Evolutionary conservation across 441 rosid species (phyloP), one percentile per base, ranked within the genome.

Genomic region (Breynia disticha): DNA sequence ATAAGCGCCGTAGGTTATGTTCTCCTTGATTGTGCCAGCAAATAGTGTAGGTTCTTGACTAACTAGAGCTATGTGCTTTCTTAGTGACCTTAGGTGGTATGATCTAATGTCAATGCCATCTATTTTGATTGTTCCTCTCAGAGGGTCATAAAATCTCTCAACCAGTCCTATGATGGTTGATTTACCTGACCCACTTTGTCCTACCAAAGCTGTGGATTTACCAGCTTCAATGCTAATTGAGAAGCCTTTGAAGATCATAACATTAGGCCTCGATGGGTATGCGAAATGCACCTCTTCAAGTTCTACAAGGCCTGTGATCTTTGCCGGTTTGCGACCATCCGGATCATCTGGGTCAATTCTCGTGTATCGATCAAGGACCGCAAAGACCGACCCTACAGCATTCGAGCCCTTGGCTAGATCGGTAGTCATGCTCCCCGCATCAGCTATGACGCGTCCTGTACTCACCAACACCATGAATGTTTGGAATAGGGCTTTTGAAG

Each of bases 381-480:
- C 75, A 19, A 88, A 85, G 7, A 88, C 81, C 0, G 91, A 83
- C 6, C 67, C 70, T 7, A 83, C 67, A 2, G 89, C 70, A 8
- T 82, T 68, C 0, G 84, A 54, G 11, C 87, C 89, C 62, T 78
- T 79, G 11, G 86, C 83, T 24, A 83, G 22, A 46, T 85, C 97
- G 0, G 87, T 68, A 2, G 97, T 88, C 97, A 81, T 85, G 59
- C 89, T 80, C 52, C 87, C 97, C 0, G 91, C 90, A 48, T 88
- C 83, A 0, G 95, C 84, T 0, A 88, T 78, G 46, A 83, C 87
- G 0, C 76, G 71, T 0, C 95, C 91, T 0, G 95, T 88, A 71
- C 78, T 78, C 11, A 79, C 78, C 52, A 88, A 62, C 43, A 88
- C 67, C 80, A 88, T 61, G 65, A 81, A 85, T 1, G 91, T 83